Base-by-base conservation (phyloP, 495 filamentous ascomycete species). In the Terfezia boudieri region DNA sequence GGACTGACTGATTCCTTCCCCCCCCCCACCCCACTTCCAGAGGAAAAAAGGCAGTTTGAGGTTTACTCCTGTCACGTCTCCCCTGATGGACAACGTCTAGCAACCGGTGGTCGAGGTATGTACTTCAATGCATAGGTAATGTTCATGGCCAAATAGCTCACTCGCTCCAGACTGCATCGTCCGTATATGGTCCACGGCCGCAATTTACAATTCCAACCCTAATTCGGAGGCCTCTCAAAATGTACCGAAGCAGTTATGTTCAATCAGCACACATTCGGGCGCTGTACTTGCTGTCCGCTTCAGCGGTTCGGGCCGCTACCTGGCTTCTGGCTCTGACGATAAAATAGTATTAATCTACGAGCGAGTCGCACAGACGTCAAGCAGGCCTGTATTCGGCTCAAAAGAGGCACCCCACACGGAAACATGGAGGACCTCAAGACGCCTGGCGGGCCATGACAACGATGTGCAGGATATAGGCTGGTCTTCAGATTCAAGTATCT, bases 401-500 rank as follows among this genome's bases (percentile, higher is more conserved):
- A 92, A 92, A 63, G 92, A 96, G 61, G 76, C 84, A 35, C 86
- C 88, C 1, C 86, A 89, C 0, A 83, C 89, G 22, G 90, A 99
- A 70, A 94, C 92, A 62, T 99, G 90, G 90, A 84, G 90, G 64
- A 92, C 92, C 36, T 77, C 85, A 56, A 81, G 85, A 56, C 82
- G 90, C 58, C 71, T 99, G 51, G 89, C 93, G 50, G 92, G 92
- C 9, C 90, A 99, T 64, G 90, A 99, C 53, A 96, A 96, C 67
- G 90, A 99, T 70, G 86, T 99, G 38, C 90, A 96, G 68, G 92
- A 99, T 73, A 72, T 96, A 54, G 90, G 85, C 36, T 99, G 90
- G 90, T 93, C 90, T 37, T 81, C 82, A 62, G 90, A 99, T 71
- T 90, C 86, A 26, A 94, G 86, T 1, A 85, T 99, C 26, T 70